phyloP scores from a whole-genome alignment of 352 stramenopile genomes.

The Globisporangium spiculum region DNA sequence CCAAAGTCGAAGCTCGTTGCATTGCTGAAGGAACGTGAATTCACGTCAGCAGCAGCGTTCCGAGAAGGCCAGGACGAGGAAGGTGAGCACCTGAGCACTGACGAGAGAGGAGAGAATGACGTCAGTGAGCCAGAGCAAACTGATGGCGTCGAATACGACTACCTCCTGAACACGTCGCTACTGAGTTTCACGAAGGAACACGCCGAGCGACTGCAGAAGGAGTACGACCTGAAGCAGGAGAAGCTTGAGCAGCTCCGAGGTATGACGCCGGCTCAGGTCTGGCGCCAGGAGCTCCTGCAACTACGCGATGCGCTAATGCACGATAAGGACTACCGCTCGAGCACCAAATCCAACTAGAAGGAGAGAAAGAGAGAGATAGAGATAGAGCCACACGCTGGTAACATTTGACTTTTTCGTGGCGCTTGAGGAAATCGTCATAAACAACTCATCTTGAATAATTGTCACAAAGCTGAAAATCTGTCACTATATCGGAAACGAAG shows the following conservation, averaged over 20 bases:
- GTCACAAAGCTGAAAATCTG: neutral
- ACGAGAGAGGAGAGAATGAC: constrained; percentile 24
- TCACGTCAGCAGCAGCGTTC: constrained; percentile 51
- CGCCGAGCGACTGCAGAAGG: constrained; percentile 86
- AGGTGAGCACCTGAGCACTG: neutral
- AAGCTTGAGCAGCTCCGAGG: constrained; percentile 87
- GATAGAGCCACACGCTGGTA: neutral
- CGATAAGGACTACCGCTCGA: constrained; percentile 59
- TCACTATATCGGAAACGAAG: neutral
- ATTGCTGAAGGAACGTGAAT: constrained; percentile 46
- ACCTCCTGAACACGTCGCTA: constrained; percentile 98
- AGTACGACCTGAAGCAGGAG: constrained; percentile 88
- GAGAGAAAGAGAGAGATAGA: constrained; percentile 13
- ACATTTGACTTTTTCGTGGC: too few species aligned
- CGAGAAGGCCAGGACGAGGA: constrained; percentile 9
- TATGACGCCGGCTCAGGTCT: constrained; percentile 87
- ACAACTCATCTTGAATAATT: neutral
- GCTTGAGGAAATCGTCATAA: too few species aligned
- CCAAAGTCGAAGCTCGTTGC: constrained; percentile 57
- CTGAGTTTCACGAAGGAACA: constrained; percentile 97
- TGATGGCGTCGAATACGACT: constrained; percentile 89
- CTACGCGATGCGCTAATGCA: constrained; percentile 59
- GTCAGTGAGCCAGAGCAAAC: constrained; percentile 13
- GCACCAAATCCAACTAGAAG: neutral
- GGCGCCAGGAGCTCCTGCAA: constrained; percentile 61